phyloP scores from a whole-genome alignment of 352 stramenopile genomes.

The Elongisporangium undulatum region DNA sequence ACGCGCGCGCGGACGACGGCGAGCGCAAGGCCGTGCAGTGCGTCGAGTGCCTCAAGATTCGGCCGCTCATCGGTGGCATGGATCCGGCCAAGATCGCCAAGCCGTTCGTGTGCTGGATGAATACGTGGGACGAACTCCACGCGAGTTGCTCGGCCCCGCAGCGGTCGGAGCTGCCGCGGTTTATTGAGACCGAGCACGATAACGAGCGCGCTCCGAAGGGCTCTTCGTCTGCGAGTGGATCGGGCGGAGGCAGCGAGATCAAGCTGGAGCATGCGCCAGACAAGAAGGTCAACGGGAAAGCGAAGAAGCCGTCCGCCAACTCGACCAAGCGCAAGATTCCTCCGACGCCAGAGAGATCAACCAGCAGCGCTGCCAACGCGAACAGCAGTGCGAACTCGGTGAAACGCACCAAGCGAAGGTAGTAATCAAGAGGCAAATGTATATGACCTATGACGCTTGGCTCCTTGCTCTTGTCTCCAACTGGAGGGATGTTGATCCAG shows the following conservation, averaged over 20 bases:
- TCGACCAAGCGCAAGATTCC: no score
- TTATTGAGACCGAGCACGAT: constrained; percentile 13
- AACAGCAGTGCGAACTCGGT: no score
- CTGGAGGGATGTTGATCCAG: no score
- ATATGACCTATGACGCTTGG: no score
- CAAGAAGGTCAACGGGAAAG: constrained; percentile 21
- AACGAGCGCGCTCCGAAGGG: constrained; percentile 1
- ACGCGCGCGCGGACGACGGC: constrained; percentile 57
- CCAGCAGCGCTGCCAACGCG: no score
- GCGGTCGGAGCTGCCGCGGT: constrained; percentile 13
- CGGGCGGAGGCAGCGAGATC: not conserved
- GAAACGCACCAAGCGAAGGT: no score
- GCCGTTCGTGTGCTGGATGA: constrained; percentile 86
- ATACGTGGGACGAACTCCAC: constrained; percentile 68
- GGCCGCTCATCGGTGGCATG: constrained; percentile 71
- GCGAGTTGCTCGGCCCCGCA: constrained; percentile 76
- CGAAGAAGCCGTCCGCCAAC: not conserved
- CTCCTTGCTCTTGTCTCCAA: no score
- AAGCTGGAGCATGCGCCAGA: not conserved
- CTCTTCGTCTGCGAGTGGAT: constrained; percentile 1
- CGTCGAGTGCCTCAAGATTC: constrained; percentile 65
- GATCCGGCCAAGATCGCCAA: constrained; percentile 57
- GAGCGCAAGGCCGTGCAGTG: constrained; percentile 70
- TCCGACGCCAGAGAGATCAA: no score
- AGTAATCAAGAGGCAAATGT: no score